Evolutionary conservation across 2,329 filamentous ascomycete genomes (phyloP), one percentile per base, ranked within the genome.

Genomic region (Penicillium brevicompactum): DNA sequence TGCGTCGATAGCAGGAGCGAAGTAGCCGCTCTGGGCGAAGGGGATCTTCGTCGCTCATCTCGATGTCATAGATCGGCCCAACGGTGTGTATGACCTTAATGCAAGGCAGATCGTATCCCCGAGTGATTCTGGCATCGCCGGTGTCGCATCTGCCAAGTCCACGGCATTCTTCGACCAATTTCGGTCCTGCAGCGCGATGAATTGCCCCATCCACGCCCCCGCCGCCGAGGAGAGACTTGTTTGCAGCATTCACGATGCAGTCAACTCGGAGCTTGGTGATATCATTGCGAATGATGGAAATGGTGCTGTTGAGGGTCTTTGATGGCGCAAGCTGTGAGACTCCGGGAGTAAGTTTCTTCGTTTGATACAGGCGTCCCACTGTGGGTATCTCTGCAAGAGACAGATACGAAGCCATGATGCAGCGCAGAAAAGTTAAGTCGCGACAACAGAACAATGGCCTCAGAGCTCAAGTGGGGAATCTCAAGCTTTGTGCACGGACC

Each of bases 171-270:
- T 78, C 68, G 18, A 87, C 61, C 0, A 97, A 83, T 0, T 74
- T 73, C 0, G 77, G 83, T 0, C 94, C 94, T 1, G 94, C 93
- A 40, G 88, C 91, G 30, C 82, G 75, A 72, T 97, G 94, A 65
- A 97, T 97, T 27, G 92, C 89, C 40, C 88, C 89, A 68, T 92
- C 89, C 14, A 97, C 92, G 34, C 94, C 94, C n/a, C 92, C 91
- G 50, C 94, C 94, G 51, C 92, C 92, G 0, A 89, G 81, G 0
- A 97, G 84, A 1, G 82, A 82, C 9, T 75, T 76, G 73, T 97
- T 97, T 43, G 94, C 93, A 1, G 94, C 93, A 72, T 97, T 97
- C 72, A 97, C 92, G 64, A 97, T 94, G 60, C 89, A 88, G 68
- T 92, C 90, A 44, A 92, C 82, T 31, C 81, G 72, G 4, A 97